Evolutionary conservation across 108 stramenopile genomes (phyloP).

Genomic region (Nitzschia putrida): DNA sequence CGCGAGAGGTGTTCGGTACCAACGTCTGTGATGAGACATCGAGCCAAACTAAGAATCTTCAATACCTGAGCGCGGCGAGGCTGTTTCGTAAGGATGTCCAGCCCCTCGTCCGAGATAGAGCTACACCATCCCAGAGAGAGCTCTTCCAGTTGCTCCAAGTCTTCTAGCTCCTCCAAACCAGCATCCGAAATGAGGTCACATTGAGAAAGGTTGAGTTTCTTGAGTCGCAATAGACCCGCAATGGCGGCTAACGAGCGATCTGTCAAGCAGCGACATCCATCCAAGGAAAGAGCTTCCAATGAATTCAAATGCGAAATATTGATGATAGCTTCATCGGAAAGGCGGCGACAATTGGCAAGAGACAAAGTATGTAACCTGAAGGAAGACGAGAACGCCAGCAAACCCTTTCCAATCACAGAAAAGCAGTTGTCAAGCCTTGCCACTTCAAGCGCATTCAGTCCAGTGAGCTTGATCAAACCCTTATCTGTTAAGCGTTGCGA

Average conservation of each 20-base stretch:
- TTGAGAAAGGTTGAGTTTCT: constrained; percentile 71
- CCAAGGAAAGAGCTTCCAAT: constrained; percentile 58
- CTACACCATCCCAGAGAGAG: constrained; percentile 86
- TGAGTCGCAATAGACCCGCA: constrained; percentile 42
- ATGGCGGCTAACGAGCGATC: constrained; percentile 67
- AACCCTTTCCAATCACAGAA: constrained; percentile 65
- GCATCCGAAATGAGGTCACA: constrained; percentile 82
- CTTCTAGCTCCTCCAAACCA: constrained; percentile 56
- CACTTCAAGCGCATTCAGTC: constrained; percentile 62
- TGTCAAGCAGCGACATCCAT: constrained; percentile 84
- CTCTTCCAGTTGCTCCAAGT: constrained; percentile 62
- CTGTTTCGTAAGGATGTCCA: constrained; percentile 58
- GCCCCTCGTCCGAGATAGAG: constrained; percentile 58
- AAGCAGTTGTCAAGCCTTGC: constrained; percentile 75
- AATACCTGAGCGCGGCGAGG: constrained; percentile 46
- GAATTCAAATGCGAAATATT: constrained; percentile 69
- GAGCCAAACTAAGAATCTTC: constrained; percentile 63
- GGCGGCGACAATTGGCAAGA: constrained; percentile 72
- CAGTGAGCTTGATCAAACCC: constrained; percentile 65
- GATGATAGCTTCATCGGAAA: constrained; percentile 79
- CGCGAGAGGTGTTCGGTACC: constrained; percentile 52
- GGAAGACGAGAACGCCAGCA: constrained; percentile 63
- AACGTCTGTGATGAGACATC: constrained; percentile 65
- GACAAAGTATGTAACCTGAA: constrained; percentile 65
- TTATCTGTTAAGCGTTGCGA: constrained; percentile 73